phyloP scores from a whole-genome alignment of 2,329 filamentous ascomycete species.

The Teratosphaeria viscida region DNA sequence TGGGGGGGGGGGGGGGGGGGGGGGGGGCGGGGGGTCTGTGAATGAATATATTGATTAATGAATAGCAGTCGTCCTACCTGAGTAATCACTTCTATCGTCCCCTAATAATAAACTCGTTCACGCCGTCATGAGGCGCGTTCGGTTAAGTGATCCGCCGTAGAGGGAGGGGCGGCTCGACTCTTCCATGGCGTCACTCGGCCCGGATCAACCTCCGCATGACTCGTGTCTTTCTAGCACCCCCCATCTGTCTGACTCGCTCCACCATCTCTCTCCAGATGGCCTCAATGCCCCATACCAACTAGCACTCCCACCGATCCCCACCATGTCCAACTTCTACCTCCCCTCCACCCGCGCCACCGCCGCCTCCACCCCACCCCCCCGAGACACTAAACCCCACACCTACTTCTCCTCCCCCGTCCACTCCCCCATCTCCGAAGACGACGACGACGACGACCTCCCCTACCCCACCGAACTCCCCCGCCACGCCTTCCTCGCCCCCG shows the following conservation, averaged over 20 bases:
- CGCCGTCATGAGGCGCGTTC: no score
- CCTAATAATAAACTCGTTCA: no score
- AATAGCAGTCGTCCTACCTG: no score
- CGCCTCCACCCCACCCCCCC: neutral
- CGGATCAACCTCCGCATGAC: neutral
- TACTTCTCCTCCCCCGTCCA: neutral
- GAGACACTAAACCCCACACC: neutral
- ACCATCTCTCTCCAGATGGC: no score
- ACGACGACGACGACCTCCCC: neutral
- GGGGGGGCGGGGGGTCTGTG: neutral
- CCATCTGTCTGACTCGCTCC: neutral
- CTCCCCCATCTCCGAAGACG: neutral
- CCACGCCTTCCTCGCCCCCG: slow-evolving; percentile 63
- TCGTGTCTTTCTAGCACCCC: neutral
- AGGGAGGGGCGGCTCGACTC: neutral
- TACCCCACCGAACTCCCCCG: slow-evolving; percentile 40
- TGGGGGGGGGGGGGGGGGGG: slow-evolving; percentile 23
- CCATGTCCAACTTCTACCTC: slow-evolving; percentile 1
- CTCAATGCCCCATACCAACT: neutral
- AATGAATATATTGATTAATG: neutral
- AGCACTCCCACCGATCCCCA: neutral
- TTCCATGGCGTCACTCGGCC: neutral
- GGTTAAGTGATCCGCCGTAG: no score
- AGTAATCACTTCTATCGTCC: no score
- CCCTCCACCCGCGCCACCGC: neutral